Base-by-base conservation (phyloP, 805 yeast genomes). In the Alloascoidea hylecoeti region DNA sequence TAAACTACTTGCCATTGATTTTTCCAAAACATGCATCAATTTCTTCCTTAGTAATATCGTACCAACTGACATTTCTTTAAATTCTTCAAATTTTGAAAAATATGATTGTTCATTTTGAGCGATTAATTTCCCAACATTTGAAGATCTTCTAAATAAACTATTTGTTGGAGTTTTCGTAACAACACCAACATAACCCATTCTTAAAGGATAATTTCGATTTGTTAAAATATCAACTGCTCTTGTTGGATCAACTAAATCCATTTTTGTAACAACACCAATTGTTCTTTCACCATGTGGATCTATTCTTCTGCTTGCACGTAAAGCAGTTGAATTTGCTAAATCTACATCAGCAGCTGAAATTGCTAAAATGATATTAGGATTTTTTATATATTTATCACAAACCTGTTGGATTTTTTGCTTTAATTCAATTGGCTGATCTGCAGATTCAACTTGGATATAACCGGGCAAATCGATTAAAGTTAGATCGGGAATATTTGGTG, bases 171-270 rank as follows among this genome's bases (percentile, higher is more conserved):
- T 70, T 46, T 75, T 81, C 2, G 96, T 83, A 15, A 94, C 79
- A n/a, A 94, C 97, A 41, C 99, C 99, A 15, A 92, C 97, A 53
- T 92, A 92, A 0, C 99, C 99, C 95, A 92, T 83, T 49, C 71
- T 76, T 43, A 92, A 63, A 0, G 98, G 97, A 50, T 94, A 94
- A 49, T 78, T 82, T 45, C 69, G 75, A 57, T 89, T 89, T 18
- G 70, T 67, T 42, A 92, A 61, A 15, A 83, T 71, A 4, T 61
- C 64, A 36, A 72, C 69, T 0, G 95, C 98, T 13, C 65, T 57
- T 35, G 68, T 69, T 0, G 96, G 80, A 16, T 77, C 81, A 2
- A 94, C 95, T 38, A 92, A 66, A 58, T 92, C 99, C 55, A 94
- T 57, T 53, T 92, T 92, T 3, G 98, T 92, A 38, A 92, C 75